Percentiles rank a stretch among this genome's conserved stretches.
Conservation (phyloP, 345 rosid genomes). For the Odontarrhena argentea region DNA sequence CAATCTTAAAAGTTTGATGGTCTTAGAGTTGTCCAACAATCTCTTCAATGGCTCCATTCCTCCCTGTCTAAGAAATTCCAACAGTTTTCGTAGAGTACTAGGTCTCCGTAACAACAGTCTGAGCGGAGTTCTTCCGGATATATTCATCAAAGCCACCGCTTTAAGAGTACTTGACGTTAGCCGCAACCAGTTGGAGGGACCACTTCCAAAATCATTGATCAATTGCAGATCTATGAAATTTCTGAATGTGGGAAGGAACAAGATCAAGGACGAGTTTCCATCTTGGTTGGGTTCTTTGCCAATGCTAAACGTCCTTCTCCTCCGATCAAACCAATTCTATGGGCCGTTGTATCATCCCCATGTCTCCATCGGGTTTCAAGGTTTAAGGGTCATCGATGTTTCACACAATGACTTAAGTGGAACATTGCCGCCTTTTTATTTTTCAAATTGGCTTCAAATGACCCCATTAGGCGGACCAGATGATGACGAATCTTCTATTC, state of each 20-base stretch:
- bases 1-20: slow-evolving; percentile 6
- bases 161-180: not conserved
- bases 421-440: not conserved
- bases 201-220: too few relatives aligned
- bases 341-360: slow-evolving; percentile 34
- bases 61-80: too few relatives aligned
- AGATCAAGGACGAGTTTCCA: too few relatives aligned
- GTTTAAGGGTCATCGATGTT: slow-evolving; percentile 48
- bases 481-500: too few relatives aligned
- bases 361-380: not conserved
- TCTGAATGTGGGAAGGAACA: too few relatives aligned
- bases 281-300: slow-evolving; percentile 10
- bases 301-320: slow-evolving; percentile 39
- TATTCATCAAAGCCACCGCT: not conserved
- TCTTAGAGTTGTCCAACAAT: too few relatives aligned
- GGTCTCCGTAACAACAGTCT: slow-evolving; percentile 24
- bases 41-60: too few relatives aligned
- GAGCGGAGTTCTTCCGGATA: slow-evolving; percentile 6
- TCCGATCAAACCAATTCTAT: slow-evolving; percentile 44
- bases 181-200: too few relatives aligned
- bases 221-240: too few relatives aligned
- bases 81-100: not conserved
- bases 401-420: slow-evolving; percentile 39
- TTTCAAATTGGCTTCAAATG: not conserved
- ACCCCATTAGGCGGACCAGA: not conserved